phyloP scores from a whole-genome alignment of 345 rosid species.

The Eutrema heterophyllum region DNA sequence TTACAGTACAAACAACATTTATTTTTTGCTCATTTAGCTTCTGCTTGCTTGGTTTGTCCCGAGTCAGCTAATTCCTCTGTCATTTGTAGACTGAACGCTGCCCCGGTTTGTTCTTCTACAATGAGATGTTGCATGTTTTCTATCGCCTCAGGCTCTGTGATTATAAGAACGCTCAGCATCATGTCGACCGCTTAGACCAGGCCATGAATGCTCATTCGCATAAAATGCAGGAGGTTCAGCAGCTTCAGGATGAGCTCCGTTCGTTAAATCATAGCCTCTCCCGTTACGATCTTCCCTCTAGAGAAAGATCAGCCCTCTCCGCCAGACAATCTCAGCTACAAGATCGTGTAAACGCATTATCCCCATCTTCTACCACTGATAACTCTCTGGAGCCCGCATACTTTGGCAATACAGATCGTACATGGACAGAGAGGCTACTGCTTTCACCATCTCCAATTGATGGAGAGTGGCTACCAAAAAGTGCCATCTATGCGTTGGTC shows the following conservation, averaged over 20 bases:
- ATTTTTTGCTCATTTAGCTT: neutral
- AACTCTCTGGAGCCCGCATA: constrained; percentile 55
- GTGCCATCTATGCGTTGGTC: constrained; percentile 81
- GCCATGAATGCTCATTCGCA: constrained; percentile 76
- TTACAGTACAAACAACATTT: neutral
- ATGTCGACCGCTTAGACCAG: constrained; percentile 81
- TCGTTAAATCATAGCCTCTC: constrained; percentile 70
- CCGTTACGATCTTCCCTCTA: constrained; percentile 50
- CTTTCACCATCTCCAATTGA: constrained; percentile 84
- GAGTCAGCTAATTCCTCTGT: constrained; percentile 9
- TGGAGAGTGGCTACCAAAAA: constrained; percentile 96
- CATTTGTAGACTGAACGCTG: constrained; percentile 53
- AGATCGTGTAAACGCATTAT: constrained; percentile 41
- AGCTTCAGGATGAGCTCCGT: constrained; percentile 53
- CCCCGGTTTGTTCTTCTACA: constrained; percentile 84
- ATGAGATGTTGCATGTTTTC: constrained; percentile 84
- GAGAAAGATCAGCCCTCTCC: constrained; percentile 60
- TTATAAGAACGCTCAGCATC: constrained; percentile 85
- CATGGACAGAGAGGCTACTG: constrained; percentile 63
- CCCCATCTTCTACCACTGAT: constrained; percentile 30
- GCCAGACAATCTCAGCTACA: constrained; percentile 51
- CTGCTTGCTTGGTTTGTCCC: neutral
- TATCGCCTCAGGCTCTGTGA: constrained; percentile 79
- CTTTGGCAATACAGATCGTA: constrained; percentile 52
- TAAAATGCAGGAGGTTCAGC: constrained; percentile 44